Evolutionary conservation across 2,329 filamentous ascomycete species (phyloP), one percentile per base, ranked within the genome.

Genomic region (Hymenoscyphus salicellus): DNA sequence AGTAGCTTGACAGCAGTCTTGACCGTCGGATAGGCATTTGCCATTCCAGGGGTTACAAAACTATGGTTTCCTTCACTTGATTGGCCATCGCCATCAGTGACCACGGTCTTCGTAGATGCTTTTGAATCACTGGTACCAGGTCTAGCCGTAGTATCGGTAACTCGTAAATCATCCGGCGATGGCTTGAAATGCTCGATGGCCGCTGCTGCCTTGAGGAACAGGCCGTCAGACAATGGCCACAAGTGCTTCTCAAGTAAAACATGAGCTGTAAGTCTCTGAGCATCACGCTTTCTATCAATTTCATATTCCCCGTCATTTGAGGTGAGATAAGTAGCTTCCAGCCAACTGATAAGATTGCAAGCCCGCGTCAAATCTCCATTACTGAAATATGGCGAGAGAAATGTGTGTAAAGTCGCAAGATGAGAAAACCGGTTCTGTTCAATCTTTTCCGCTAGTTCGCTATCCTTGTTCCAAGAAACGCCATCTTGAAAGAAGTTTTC

Each of bases 1-100:
- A 89, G 75, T 23, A 89, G 77, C 67, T 86, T 84, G 10, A 87
- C 77, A 0, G 86, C 86, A 33, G 80, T 80, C 70, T 84, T 86
- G 6, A 87, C 83, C 1, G 84, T 78, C 0, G 85, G 83, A 68
- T 85, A 83, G 0, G 85, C 84, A 68, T 85, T 86, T 1, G 85
- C 85, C 1, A 83, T 82, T 0, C 83, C 78, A 0, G 81, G 76
- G 11, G 80, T 82, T 28, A 83, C 83, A 32, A 88, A 78, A 7
- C 85, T 85, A 8, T 86, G 84, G 0, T 84, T 28, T 85, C 75
- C 10, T 14, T 65, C 68, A 7, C 43, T 58, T 11, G 58, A 28
- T 30, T 66, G 66, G 36, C 60, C 65, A 46, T 66, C 67, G 36
- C 60, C 65, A 46, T 66, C 60, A 41, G 58, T 20, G 4, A 36